Conservation (phyloP, 139 green algal genomes). For the Chlorella sp. region DNA sequence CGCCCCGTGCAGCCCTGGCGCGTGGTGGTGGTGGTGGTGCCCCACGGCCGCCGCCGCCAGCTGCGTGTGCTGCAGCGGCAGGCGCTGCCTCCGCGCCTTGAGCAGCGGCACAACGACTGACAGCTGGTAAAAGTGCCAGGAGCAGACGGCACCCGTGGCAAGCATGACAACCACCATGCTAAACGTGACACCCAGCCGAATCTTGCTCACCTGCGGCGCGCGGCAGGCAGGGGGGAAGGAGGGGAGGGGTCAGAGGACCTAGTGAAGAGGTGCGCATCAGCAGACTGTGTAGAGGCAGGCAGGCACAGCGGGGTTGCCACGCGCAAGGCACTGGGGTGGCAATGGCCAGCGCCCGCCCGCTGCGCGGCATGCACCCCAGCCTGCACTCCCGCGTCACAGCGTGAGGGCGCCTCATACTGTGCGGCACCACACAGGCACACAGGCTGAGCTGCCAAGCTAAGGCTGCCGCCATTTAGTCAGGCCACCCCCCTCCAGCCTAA, state of each 20-base stretch:
- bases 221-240: background rate
- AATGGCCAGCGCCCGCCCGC: too few relatives aligned
- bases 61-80: background rate
- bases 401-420: too few relatives aligned
- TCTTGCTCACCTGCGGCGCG: conserved; percentile 16
- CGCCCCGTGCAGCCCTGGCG: background rate
- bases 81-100: background rate
- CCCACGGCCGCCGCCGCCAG: background rate
- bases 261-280: background rate
- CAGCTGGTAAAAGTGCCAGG: conserved; percentile 28
- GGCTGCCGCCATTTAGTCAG: too few relatives aligned
- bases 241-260: background rate
- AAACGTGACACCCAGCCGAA: conserved; percentile 6
- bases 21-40: background rate
- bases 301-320: background rate
- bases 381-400: too few relatives aligned
- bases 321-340: background rate
- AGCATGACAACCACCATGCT: conserved; percentile 2
- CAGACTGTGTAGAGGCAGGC: background rate
- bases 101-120: conserved; percentile 25
- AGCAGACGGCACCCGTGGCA: background rate
- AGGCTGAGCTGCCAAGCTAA: too few relatives aligned
- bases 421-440: too few relatives aligned
- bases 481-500: too few relatives aligned
- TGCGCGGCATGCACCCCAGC: too few relatives aligned